Evolutionary conservation across 225 moss, liverwort and hornwort genomes (phyloP).

Genomic region (Polytrichum commune): DNA sequence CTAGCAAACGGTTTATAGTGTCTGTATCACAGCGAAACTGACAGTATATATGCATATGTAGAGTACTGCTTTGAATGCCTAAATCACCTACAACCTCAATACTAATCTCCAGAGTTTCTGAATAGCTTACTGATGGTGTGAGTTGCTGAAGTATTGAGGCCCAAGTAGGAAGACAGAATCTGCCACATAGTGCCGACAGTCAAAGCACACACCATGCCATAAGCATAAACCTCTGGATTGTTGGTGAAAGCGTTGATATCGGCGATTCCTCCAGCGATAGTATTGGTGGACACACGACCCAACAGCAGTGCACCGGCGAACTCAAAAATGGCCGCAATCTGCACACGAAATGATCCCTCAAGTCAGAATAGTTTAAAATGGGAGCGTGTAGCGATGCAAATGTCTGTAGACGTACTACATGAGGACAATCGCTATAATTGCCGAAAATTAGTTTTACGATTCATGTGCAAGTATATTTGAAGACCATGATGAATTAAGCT

Average conservation of each 20-base stretch:
- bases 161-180: slow-evolving; percentile 52
- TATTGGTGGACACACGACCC: slow-evolving; percentile 71
- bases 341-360: neutral
- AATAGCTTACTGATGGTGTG: slow-evolving; percentile 63
- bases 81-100: too few relatives aligned
- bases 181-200: slow-evolving; percentile 67
- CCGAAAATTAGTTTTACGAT: too few relatives aligned
- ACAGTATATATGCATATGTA: too few relatives aligned
- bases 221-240: slow-evolving; percentile 68
- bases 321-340: slow-evolving; percentile 76
- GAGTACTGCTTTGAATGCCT: too few relatives aligned
- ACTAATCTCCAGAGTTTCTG: neutral
- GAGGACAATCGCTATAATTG: too few relatives aligned
- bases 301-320: slow-evolving; percentile 62
- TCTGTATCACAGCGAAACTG: too few relatives aligned
- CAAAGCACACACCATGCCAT: slow-evolving; percentile 80
- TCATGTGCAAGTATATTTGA: too few relatives aligned
- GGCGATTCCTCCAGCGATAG: slow-evolving; percentile 65
- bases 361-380: too few relatives aligned
- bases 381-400: too few relatives aligned
- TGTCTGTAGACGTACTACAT: too few relatives aligned
- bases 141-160: slow-evolving; percentile 63
- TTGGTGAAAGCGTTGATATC: slow-evolving; percentile 49
- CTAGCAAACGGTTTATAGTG: too few relatives aligned
- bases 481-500: neutral